Base-by-base conservation (phyloP, 2,329 filamentous ascomycete genomes). In the Fusarium sp. region DNA sequence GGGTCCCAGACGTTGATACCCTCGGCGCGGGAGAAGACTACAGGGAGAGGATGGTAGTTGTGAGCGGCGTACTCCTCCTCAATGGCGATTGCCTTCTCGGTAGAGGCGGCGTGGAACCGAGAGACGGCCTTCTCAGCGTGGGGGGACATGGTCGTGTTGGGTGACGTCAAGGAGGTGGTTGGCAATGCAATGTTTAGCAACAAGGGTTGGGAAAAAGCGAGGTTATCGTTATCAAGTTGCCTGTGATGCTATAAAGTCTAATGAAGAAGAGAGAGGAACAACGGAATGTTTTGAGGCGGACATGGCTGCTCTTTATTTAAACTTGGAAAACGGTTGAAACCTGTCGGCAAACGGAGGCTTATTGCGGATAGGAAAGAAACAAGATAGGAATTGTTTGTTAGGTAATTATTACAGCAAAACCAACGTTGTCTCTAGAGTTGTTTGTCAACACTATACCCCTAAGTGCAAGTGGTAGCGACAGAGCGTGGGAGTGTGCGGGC, bases 21-120 rank as follows among this genome's bases (percentile, higher is more conserved):
- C 74, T 90, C 87, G 40, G 94, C 96, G 69, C 89, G 88, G 57
- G 95, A 86, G 80, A 98, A 97, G 76, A 97, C 96, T 62, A 99
- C 90, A 39, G 96, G 96, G 4, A 99, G 88, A 17, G 96, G 96
- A 81, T 98, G 94, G 85, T 99, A 99, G 85, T 99, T 99, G 88
- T 99, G 96, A 47, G 96, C 96, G 48, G 96, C 96, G 79, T 88
- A 95, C 77, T 92, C 84, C 75, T 92, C 85, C 83, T 99, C 96
- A 52, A 89, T 83, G 52, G 89, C 82, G 78, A 97, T 96, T 73
- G 96, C 95, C 72, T 87, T 84, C 58, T 89, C 83, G 41, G 94
- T 94, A 25, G 95, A 94, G 20, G 91, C 79, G 55, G 93, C 87
- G 82, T 97, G 96, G 83, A 86, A 88, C 70, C 82, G 82, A 48